phyloP scores from a whole-genome alignment of 2,329 filamentous ascomycete species.

The Xylaria sp. region DNA sequence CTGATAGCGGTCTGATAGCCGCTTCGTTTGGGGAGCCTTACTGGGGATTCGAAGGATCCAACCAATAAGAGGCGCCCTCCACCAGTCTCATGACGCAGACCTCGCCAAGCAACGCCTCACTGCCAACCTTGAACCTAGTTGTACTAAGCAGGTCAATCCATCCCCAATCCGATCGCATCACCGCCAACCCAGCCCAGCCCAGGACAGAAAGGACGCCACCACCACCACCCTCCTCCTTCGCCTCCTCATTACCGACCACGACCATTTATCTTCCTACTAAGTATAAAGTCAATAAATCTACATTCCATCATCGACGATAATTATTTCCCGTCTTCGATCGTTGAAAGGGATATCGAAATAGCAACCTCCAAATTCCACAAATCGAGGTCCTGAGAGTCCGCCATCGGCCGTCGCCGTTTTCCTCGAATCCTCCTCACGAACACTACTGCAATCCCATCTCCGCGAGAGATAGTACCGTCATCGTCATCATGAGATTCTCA shows the following conservation, averaged over 20 bases:
- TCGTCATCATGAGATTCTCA: conserved; percentile 46
- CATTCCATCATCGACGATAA: background rate
- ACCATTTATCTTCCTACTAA: too few relatives aligned
- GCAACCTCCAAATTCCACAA: too few relatives aligned
- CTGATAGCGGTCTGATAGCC: background rate
- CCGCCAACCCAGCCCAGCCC: background rate
- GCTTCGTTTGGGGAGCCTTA: background rate
- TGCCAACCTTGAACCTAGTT: too few relatives aligned
- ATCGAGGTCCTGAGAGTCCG: too few relatives aligned
- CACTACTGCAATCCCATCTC: too few relatives aligned
- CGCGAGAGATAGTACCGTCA: background rate
- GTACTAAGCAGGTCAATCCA: background rate
- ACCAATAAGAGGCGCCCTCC: conserved; percentile 15
- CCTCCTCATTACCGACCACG: background rate
- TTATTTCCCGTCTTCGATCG: background rate
- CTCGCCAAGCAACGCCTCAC: conserved; percentile 17
- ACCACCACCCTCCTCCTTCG: background rate
- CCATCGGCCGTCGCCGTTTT: too few relatives aligned
- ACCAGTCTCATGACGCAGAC: conserved; percentile 28
- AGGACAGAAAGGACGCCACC: conserved; percentile 21
- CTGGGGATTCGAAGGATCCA: background rate
- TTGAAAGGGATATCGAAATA: too few relatives aligned
- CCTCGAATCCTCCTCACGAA: too few relatives aligned
- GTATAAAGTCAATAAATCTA: background rate
- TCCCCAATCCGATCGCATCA: conserved; percentile 16